Percentiles rank a stretch among this genome's conserved stretches.
phyloP scores from a whole-genome alignment of 75 land plant species.

The Azolla pinnata region DNA sequence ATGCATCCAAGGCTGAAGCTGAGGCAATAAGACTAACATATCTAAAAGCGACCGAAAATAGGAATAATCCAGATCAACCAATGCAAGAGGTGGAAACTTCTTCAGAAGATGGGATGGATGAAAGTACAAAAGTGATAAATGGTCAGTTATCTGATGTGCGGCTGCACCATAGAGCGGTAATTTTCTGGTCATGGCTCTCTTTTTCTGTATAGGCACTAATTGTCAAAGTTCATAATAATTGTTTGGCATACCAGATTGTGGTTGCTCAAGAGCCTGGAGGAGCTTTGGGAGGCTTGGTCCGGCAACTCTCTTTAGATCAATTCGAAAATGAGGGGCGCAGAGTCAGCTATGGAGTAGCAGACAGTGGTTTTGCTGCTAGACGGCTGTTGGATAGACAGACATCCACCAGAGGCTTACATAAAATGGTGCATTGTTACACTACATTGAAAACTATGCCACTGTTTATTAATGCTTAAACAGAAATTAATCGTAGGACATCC shows the following conservation, averaged over 20 bases:
- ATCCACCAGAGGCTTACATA: conserved; percentile 71
- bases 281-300: conserved; percentile 62
- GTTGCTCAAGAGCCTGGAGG: conserved; percentile 82
- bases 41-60: conserved; percentile 32
- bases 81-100: conserved; percentile 11
- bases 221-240: background rate
- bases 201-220: background rate
- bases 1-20: conserved; percentile 80
- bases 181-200: too few species aligned
- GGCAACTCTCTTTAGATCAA: conserved; percentile 82
- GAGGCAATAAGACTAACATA: conserved; percentile 66
- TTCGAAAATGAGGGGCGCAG: conserved; percentile 88
- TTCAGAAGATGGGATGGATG: conserved; percentile 19
- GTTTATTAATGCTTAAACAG: background rate
- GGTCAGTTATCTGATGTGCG: conserved; percentile 41
- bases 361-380: conserved; percentile 41
- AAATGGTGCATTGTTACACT: conserved; percentile 36
- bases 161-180: conserved; percentile 79
- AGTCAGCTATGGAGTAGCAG: conserved; percentile 49
- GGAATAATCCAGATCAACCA: conserved; percentile 27
- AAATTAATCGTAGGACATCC: too few species aligned
- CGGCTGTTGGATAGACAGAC: conserved; percentile 48
- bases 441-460: background rate
- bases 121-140: too few species aligned
- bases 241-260: conserved; percentile 47